Evolutionary conservation across 768 basidiomycete genomes (phyloP).

Genomic region (Boletales sp.): DNA sequence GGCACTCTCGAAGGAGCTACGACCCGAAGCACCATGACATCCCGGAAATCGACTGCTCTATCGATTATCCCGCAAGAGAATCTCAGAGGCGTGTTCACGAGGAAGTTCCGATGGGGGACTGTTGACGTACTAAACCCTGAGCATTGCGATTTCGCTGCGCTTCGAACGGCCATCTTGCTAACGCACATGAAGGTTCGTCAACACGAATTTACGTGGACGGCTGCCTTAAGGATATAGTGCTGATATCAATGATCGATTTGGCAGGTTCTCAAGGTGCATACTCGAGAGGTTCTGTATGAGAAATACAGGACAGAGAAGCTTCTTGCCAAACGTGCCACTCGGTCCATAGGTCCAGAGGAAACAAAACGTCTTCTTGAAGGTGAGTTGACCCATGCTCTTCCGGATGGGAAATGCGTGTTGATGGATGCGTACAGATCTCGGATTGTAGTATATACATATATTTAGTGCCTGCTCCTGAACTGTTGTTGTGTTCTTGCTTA

Average conservation of each 20-base stretch:
- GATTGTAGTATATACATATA: constrained; percentile 37
- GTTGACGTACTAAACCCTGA: constrained; percentile 82
- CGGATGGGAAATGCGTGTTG: constrained; percentile 23
- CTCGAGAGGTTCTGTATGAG: constrained; percentile 90
- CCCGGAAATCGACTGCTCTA: constrained; percentile 23
- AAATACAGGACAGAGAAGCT: constrained; percentile 90
- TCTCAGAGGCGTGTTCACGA: constrained; percentile 68
- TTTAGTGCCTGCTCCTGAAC: constrained; percentile 18
- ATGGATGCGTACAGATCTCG: constrained; percentile 38
- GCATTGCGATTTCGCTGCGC: constrained; percentile 84
- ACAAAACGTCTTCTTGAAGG: constrained; percentile 72
- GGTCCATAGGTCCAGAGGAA: constrained; percentile 72
- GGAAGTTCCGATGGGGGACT: constrained; percentile 86
- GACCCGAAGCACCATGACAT: constrained; percentile 34
- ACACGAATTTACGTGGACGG: constrained; percentile 17
- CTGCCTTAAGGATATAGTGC: constrained; percentile 8
- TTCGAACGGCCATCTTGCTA: constrained; percentile 79
- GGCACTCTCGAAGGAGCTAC: constrained; percentile 30
- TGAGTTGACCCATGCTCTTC: constrained; percentile 30
- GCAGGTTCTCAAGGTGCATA: constrained; percentile 77
- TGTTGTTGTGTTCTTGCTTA: constrained; percentile 22
- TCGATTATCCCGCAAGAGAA: constrained; percentile 59
- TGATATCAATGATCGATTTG: constrained; percentile 7
- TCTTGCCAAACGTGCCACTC: constrained; percentile 79
- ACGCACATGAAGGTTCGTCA: constrained; percentile 76